Base-by-base conservation (phyloP, 495 filamentous ascomycete species). In the Entonaema liquescens region DNA sequence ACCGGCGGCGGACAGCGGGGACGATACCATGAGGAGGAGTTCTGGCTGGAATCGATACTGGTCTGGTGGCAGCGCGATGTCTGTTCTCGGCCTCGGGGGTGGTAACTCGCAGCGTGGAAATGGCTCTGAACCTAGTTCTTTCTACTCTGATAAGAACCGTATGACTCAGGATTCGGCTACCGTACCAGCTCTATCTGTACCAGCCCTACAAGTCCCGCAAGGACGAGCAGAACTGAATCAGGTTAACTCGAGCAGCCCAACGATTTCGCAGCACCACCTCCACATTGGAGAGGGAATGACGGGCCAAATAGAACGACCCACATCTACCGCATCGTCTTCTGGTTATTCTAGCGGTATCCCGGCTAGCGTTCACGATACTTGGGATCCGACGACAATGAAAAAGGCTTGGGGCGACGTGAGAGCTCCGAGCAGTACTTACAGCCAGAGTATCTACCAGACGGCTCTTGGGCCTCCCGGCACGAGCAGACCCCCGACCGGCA, bases 221-320 rank as follows among this genome's bases (percentile, higher is more conserved):
- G 82, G 82, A 19, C 81, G 82, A n/a, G 74, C 86, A 17, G 83
- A 83, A n/a, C 67, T 89, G 71, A 86, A 82, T 62, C 80, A 80
- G 6, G 91, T 94, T 5, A 75, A 82, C 36, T 90, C 86, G 13
- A 86, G 85, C 38, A 93, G 90, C 68, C 92, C 91, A 4, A 92
- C 89, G 3, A 86, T 92, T 15, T 85, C 89, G 7, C 78, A 86
- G 53, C 76, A 81, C 50, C 78, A 83, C 23, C 59, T 70, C 1
- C 80, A 77, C 12, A 79, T 90, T 19, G 81, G 81, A 5, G 82
- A 91, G 63, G 86, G 85, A 33, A 85, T 90, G 77, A 83, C 86
- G 9, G 91, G 86, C 11, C 84, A 86, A 23, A 90, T 92, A 55
- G 89, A 89, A 62, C 86, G 86, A 28, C 85, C 87, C 5, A 73